Percentiles rank a stretch among this genome's conserved stretches.
phyloP scores from a whole-genome alignment of 2,329 filamentous ascomycete genomes.

The Truncatella angustata region DNA sequence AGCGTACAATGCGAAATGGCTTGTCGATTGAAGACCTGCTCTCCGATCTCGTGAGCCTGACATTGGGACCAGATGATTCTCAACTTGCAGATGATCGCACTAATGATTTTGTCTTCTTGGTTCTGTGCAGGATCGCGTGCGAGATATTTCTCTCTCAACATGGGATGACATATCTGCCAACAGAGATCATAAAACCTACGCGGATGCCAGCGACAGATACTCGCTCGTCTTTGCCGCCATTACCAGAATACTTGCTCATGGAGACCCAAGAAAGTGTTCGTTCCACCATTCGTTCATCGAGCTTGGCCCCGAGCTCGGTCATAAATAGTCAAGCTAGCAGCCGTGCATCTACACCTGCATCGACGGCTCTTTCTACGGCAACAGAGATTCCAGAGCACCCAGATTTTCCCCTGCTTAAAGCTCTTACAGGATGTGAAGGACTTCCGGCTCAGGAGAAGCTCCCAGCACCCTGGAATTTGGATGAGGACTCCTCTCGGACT shows the following conservation, averaged over 20 bases:
- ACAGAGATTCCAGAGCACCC: conserved; percentile 15
- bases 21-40: conserved; percentile 20
- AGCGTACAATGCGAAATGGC: conserved; percentile 11
- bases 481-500: conserved; percentile 21
- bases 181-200: background rate
- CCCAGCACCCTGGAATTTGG: conserved; percentile 26
- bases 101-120: conserved; percentile 8
- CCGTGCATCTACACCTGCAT: conserved; percentile 17
- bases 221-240: conserved; percentile 7
- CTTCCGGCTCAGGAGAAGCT: conserved; percentile 22
- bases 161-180: conserved; percentile 18
- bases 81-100: conserved; percentile 6
- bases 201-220: background rate
- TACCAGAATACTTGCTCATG: conserved; percentile 19
- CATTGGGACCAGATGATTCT: conserved; percentile 10
- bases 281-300: conserved; percentile 17
- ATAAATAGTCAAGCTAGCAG: conserved; percentile 24
- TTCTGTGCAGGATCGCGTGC: conserved; percentile 23
- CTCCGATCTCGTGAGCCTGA: conserved; percentile 13
- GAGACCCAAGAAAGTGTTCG: conserved; percentile 23
- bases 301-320: conserved; percentile 9
- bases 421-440: conserved; percentile 28
- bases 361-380: conserved; percentile 14
- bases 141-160: conserved; percentile 26
- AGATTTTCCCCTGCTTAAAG: conserved; percentile 25